These are phyloP conservation scores for Plasmopara halstedii DNA, from an alignment of 352 stramenopile species.

Conservation along the genomic window DNA sequence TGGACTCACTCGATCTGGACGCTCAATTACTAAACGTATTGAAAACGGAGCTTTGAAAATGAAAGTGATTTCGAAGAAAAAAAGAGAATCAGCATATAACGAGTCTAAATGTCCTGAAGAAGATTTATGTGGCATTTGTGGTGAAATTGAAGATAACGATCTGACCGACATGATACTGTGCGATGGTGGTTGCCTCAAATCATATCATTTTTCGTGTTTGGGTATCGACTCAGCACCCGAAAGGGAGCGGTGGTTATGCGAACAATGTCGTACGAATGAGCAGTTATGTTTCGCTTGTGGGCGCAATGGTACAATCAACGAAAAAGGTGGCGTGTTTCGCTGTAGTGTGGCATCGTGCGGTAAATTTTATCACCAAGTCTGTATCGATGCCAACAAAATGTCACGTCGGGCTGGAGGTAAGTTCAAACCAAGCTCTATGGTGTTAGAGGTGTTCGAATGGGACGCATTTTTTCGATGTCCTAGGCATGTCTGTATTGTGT, in stretches of 20 bases:
- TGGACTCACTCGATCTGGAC: slow-evolving; percentile 56
- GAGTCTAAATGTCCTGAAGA: slow-evolving; percentile 60
- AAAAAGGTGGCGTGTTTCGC: slow-evolving; percentile 76
- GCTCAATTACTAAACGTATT: slow-evolving; percentile 58
- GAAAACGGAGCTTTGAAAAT: slow-evolving; percentile 24
- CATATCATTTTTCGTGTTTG: slow-evolving; percentile 90
- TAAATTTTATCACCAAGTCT: slow-evolving; percentile 84
- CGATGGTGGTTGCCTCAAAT: slow-evolving; percentile 87
- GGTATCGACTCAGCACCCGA: slow-evolving; percentile 64
- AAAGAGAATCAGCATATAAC: slow-evolving; percentile 13
- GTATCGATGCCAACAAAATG: slow-evolving; percentile 54
- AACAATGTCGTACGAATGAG: slow-evolving; percentile 83
- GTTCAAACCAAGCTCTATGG: slow-evolving; percentile 20
- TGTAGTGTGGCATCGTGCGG: slow-evolving; percentile 60
- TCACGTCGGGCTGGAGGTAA: slow-evolving; percentile 38
- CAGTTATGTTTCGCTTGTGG: slow-evolving; percentile 87
- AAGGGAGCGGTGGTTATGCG: slow-evolving; percentile 83
- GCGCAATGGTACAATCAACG: slow-evolving; percentile 81
- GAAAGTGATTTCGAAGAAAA: slow-evolving; percentile 14
- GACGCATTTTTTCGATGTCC: slow-evolving; percentile 84
- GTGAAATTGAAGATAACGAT: slow-evolving; percentile 78
- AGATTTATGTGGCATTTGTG: slow-evolving; percentile 65
- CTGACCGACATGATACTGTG: slow-evolving; percentile 86
- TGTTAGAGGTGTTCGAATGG: slow-evolving; percentile 51
- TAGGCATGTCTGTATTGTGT: slow-evolving; percentile 78